These are phyloP conservation scores for Cutaneotrichosporon arboriforme DNA, from an alignment of 1,284 basidiomycete genomes.

Conservation along the genomic window DNA sequence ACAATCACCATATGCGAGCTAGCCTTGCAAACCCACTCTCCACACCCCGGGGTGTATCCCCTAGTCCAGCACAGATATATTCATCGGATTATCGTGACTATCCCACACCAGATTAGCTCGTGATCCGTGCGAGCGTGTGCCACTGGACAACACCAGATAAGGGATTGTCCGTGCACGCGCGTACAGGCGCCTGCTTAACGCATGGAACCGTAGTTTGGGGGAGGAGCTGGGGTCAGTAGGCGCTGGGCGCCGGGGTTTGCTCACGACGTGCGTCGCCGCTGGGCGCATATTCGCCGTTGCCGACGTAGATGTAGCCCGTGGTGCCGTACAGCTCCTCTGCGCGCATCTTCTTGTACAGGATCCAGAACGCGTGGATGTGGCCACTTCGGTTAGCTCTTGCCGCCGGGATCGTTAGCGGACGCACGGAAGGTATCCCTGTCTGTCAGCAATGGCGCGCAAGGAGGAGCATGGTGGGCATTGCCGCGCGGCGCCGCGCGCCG, in stretches of 20 bases:
- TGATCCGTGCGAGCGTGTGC: no score
- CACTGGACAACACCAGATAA: no score
- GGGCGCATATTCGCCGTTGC: slow-evolving; percentile 43
- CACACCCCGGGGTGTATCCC: no score
- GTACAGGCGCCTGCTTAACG: no score
- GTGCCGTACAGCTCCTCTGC: slow-evolving; percentile 68
- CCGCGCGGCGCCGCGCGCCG: no score
- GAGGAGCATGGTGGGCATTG: background rate
- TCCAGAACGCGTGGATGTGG: slow-evolving; percentile 53
- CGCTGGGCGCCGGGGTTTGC: no score
- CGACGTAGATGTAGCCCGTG: slow-evolving; percentile 56
- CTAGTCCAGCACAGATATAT: no score
- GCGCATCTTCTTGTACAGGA: slow-evolving; percentile 53
- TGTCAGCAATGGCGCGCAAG: background rate
- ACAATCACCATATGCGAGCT: no score
- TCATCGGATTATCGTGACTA: no score
- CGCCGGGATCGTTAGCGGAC: background rate
- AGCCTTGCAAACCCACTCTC: no score
- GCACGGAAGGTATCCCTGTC: slow-evolving; percentile 28
- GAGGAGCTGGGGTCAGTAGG: slow-evolving; percentile 1
- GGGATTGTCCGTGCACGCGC: no score
- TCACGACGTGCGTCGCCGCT: slow-evolving; percentile 3
- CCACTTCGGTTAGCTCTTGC: slow-evolving; percentile 28
- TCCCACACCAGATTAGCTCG: no score
- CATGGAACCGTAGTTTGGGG: background rate